Base-by-base conservation (phyloP, 139 green algal genomes). In the Chlorella vulgaris region DNA sequence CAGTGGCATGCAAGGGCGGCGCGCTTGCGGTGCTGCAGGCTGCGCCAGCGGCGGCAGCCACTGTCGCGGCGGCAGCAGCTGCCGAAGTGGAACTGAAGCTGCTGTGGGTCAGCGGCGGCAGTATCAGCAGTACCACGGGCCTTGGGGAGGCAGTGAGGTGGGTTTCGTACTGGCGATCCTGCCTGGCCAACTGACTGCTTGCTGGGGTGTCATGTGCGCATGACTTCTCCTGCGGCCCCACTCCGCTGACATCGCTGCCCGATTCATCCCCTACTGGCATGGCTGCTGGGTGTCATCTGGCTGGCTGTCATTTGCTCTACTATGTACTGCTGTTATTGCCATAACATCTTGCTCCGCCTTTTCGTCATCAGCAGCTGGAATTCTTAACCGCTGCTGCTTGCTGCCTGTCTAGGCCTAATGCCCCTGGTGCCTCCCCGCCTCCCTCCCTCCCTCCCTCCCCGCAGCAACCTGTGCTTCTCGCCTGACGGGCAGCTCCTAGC, bases 401-500 rank as follows among this genome's bases (percentile, higher is more conserved):
- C 47, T 58, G 13, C 13, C 47, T 15, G 47, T 58, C 47, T 58
- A 24, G n/a, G n/a, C n/a, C n/a, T n/a, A n/a, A n/a, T n/a, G n/a
- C n/a, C n/a, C n/a, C n/a, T n/a, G n/a, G n/a, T n/a, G n/a, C n/a
- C n/a, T 58, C 13, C 47, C 13, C 47, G 13, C 47, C 47, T 58
- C 13, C 47, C 47, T 58, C 13, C 47, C 47, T 58, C 13, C 47
- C 47, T 58, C 13, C 47, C 47, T 58, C 13, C 47, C 3, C 29
- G 36, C 73, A 79, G 73, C 73, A 50, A 79, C 51, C 21, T 79
- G 35, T 79, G 73, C 53, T 79, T 79, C 35, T 79, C 73, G 2
- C 0, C 2, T 1, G 53, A 79, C 5, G 35, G 73, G 10, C 21
- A 35, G 35, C 35, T 53, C 47, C 73, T 79, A 53, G 73, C 73